Base-by-base conservation (phyloP, 768 basidiomycete genomes). In the Mycena vitilis region DNA sequence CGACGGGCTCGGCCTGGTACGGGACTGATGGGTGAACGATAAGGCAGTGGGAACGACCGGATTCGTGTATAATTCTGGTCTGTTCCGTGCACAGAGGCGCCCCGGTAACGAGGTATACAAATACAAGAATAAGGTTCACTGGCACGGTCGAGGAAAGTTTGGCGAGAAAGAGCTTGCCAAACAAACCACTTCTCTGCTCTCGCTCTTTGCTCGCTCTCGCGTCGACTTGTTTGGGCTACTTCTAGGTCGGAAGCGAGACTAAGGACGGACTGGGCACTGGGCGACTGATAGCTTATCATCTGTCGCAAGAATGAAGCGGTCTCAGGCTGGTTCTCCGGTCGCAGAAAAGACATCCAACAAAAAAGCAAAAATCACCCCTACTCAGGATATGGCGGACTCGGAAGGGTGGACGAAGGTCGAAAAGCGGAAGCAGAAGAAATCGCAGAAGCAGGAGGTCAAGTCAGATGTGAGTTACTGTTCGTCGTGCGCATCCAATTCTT, bases 371-470 rank as follows among this genome's bases (percentile, higher is more conserved):
- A 77, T 77, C 7, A 58, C 74, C 37, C 51, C 58, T 38, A 69
- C 64, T 48, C 65, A 66, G 47, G 67, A 63, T 66, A 72, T 67
- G 37, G 73, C 66, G 34, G 78, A 75, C 56, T 62, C 63, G 8
- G 79, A 74, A 8, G 85, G 79, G 55, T 93, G 91, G 92, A 90
- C 87, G 15, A 91, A 88, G 72, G 89, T 92, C 11, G 90, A 92
- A 71, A 89, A 86, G 75, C 84, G 90, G 66, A 93, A 91, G 79
- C 81, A 85, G 45, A 93, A 93, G 82, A 94, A 93, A 74, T 79
- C 77, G 65, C 85, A 82, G 70, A 92, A 90, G 76, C 53, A 73
- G 54, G 89, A 89, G 71, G 79, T 81, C 51, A 90, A 87, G 76
- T 75, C 82, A 47, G 87, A 89, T 77, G 92, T 93, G 81, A 81